phyloP scores from a whole-genome alignment of 2,329 filamentous ascomycete genomes.

The Colletotrichum sp. region DNA sequence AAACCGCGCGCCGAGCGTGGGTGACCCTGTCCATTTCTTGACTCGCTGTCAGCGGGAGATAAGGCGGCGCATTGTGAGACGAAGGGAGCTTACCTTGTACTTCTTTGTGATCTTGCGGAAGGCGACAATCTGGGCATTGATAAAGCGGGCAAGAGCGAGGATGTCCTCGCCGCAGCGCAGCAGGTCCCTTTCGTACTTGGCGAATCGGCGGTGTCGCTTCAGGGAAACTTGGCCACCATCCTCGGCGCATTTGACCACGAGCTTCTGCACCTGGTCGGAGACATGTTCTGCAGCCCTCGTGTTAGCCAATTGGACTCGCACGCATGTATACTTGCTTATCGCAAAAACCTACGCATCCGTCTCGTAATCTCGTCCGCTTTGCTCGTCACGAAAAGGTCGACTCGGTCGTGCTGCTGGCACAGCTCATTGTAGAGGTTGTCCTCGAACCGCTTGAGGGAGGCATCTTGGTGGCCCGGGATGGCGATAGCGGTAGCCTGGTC shows the following conservation, averaged over 20 bases:
- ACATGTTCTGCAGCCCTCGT: slow-evolving; percentile 48
- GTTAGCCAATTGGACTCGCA: not conserved
- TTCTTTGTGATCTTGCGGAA: slow-evolving; percentile 88
- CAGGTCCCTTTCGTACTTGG: slow-evolving; percentile 58
- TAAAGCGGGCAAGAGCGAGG: slow-evolving; percentile 72
- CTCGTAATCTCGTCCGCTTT: slow-evolving; percentile 80
- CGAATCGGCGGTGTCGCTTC: slow-evolving; percentile 56
- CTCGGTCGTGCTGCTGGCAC: slow-evolving; percentile 76
- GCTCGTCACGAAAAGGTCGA: slow-evolving; percentile 79
- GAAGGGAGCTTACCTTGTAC: slow-evolving; percentile 63
- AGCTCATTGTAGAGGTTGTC: slow-evolving; percentile 74
- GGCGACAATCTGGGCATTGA: slow-evolving; percentile 74
- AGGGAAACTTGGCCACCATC: slow-evolving; percentile 38
- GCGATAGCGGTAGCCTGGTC: slow-evolving; percentile 73
- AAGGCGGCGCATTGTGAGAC: not conserved
- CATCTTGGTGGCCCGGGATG: slow-evolving; percentile 74
- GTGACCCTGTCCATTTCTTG: slow-evolving; percentile 83
- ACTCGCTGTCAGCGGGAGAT: slow-evolving; percentile 6
- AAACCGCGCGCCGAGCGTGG: slow-evolving; percentile 68
- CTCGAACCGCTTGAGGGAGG: slow-evolving; percentile 68
- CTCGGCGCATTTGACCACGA: slow-evolving; percentile 48
- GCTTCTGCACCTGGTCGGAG: slow-evolving; percentile 50
- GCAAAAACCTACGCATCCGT: slow-evolving; percentile 58
- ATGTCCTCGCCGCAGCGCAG: slow-evolving; percentile 73
- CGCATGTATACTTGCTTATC: not conserved